Evolutionary conservation across 2,329 filamentous ascomycete species (phyloP), one percentile per base, ranked within the genome.

Genomic region (Alternaria alternata): DNA sequence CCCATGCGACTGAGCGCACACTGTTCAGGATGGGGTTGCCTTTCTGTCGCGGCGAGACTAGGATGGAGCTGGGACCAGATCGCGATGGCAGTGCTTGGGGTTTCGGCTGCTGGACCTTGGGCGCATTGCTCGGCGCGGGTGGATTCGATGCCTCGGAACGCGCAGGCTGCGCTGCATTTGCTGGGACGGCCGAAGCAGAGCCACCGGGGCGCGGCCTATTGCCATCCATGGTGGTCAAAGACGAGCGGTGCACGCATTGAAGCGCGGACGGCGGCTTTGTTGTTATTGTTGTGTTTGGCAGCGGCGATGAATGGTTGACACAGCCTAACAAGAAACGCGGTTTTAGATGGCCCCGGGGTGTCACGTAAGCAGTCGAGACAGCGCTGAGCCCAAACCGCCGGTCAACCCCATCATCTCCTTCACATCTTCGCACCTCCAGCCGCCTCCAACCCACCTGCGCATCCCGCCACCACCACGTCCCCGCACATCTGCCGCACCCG

Each of bases 1-100:
- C 95, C 95, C 95, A 99, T 0, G 93, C 87, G 59, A 96, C 85
- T 1, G 91, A 89, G 61, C 90, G 89, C 70, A 99, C 87, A 78
- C 90, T 88, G 54, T 92, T 91, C 30, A 99, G 82, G 51, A 98
- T 91, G 0, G 95, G 95, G 71, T 99, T 99, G 63, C 94, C 95
- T 79, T 96, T 96, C 78, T 99, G 94, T 41, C 94, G 89, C 16
- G 92, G 90, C 36, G 94, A 97, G 30, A 98, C 94, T 20, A 96
- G 85, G 66, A 98, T 96, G 5, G 91, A 88, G 16, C 91, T 93
- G 4, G 91, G 90, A 2, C 87, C 83, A 52, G 84, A 76, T 66
- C 87, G 83, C 61, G 87, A 86, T 0, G 92, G 86, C 3, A 97
- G 84, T n/a, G 88, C 89, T 81, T 97, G 94, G 0, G 94, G 94